Percentiles rank a stretch among this genome's conserved stretches.
Conservation (phyloP, 495 filamentous ascomycete species). For the Aspergillus bertholletiae region DNA sequence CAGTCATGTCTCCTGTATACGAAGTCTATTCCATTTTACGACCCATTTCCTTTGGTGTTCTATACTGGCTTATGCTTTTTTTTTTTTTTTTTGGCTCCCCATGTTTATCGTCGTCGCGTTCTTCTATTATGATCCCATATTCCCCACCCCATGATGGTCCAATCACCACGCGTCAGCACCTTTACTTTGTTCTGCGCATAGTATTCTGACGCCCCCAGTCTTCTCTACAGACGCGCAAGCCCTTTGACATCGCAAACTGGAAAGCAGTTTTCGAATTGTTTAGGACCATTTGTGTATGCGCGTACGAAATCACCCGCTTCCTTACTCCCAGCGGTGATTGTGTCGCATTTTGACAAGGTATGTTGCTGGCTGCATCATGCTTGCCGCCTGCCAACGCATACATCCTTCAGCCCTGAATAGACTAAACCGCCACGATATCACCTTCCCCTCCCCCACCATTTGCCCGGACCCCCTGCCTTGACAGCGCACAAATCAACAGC, state of each 20-base stretch:
- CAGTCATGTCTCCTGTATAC: slow-evolving; percentile 14
- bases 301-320: slow-evolving; percentile 11
- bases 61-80: not conserved
- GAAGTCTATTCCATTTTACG: not conserved
- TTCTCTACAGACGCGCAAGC: slow-evolving; percentile 9
- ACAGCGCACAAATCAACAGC: slow-evolving; percentile 29
- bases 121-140: slow-evolving; percentile 1
- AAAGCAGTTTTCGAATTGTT: not conserved
- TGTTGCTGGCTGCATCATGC: slow-evolving; percentile 37
- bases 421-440: slow-evolving; percentile 29
- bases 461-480: slow-evolving; percentile 16
- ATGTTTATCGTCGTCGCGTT: too few species aligned
- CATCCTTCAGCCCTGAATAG: slow-evolving; percentile 33
- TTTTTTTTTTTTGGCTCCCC: too few species aligned
- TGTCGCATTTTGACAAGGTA: slow-evolving; percentile 44
- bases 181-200: slow-evolving; percentile 7
- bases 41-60: not conserved
- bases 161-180: slow-evolving; percentile 31
- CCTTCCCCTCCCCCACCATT: slow-evolving; percentile 19
- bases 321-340: slow-evolving; percentile 20
- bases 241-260: slow-evolving; percentile 5
- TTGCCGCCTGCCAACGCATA: slow-evolving; percentile 49
- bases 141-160: slow-evolving; percentile 11
- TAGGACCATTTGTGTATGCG: slow-evolving; percentile 5
- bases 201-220: slow-evolving; percentile 13